Base-by-base conservation (phyloP, 495 filamentous ascomycete genomes). In the Neurospora sp. region DNA sequence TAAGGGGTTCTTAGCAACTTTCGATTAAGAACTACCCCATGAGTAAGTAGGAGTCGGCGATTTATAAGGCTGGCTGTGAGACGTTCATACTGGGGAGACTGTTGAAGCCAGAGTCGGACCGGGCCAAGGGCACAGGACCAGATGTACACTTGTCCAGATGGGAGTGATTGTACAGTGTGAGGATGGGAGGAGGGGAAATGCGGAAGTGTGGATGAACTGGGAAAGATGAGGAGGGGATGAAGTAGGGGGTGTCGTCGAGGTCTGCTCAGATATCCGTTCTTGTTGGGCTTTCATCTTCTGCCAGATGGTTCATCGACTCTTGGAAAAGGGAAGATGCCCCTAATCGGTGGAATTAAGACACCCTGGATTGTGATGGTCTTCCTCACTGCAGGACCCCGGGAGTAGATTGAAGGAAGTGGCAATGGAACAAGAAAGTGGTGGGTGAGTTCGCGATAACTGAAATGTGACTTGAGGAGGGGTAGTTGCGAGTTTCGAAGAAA, bases 181-280 rank as follows among this genome's bases (percentile, higher is more conserved):
- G 13, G 13, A 4, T 6, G 24, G 11, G 24, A 62, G 24, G 13
- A 5, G 24, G 2, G 45, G 15, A 5, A 70, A 21, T 21, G 34
- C 38, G 2, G 10, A 42, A 74, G 45, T 36, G n/a, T 43, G 42
- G 39, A 24, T 36, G 71, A 36, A 43, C n/a, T 39, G 70, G 42
- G 38, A 43, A 34, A 39, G 43, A 21, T n/a, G 8, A 42, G 40
- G 8, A 42, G 40, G 40, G 5, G 17, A 19, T 21, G 43, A 21
- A 8, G 28, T 9, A 19, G 5, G 40, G 8, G 40, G 40, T 43
- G 40, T 21, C 13, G 28, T 42, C 10, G 38, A 72, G 54, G 39
- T 42, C 74, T 76, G 82, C 83, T 84, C 83, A 80, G 81, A 84
- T 83, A 76, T 84, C 83, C 81, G 80, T 84, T 84, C 83, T 82